phyloP scores from a whole-genome alignment of 2,329 filamentous ascomycete genomes.

The Xylaria sp. region DNA sequence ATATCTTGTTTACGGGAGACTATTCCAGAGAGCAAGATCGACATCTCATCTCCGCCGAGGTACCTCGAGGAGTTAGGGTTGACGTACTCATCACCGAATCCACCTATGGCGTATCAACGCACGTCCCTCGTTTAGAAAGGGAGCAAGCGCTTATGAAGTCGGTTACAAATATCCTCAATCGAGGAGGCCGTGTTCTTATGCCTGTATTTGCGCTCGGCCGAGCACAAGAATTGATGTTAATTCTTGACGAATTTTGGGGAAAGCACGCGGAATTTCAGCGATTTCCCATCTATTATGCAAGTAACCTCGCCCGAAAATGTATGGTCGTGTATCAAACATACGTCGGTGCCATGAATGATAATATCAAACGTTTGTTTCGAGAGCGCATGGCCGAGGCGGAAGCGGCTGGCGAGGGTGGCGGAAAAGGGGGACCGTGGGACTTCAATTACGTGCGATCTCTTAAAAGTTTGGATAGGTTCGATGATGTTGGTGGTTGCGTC shows the following conservation, averaged over 20 bases:
- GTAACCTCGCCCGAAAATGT: slow-evolving; percentile 92
- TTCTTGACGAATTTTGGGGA: slow-evolving; percentile 96
- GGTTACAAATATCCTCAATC: slow-evolving; percentile 88
- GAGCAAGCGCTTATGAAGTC: slow-evolving; percentile 96
- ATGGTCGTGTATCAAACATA: slow-evolving; percentile 99
- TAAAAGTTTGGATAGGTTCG: slow-evolving; percentile 93
- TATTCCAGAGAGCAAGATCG: slow-evolving; percentile 96
- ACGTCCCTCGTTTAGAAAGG: slow-evolving; percentile 88
- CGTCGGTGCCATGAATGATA: slow-evolving; percentile 98
- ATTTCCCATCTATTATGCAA: slow-evolving; percentile 96
- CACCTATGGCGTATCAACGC: slow-evolving; percentile 94
- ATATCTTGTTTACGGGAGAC: slow-evolving; percentile 97
- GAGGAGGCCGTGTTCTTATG: slow-evolving; percentile 91
- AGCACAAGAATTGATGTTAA: slow-evolving; percentile 92
- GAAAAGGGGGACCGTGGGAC: slow-evolving; percentile 92
- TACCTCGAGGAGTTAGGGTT: slow-evolving; percentile 88
- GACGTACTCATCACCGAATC: slow-evolving; percentile 98
- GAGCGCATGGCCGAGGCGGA: slow-evolving; percentile 93
- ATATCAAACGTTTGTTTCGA: slow-evolving; percentile 94
- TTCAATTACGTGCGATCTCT: slow-evolving; percentile 93
- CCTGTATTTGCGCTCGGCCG: slow-evolving; percentile 94
- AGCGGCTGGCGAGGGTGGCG: slow-evolving; percentile 76
- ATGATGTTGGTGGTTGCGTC: slow-evolving; percentile 93
- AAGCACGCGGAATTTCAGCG: slow-evolving; percentile 89
- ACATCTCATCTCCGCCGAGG: slow-evolving; percentile 92